Evolutionary conservation across 768 basidiomycete species (phyloP).

Genomic region (Calocybe cyanea): DNA sequence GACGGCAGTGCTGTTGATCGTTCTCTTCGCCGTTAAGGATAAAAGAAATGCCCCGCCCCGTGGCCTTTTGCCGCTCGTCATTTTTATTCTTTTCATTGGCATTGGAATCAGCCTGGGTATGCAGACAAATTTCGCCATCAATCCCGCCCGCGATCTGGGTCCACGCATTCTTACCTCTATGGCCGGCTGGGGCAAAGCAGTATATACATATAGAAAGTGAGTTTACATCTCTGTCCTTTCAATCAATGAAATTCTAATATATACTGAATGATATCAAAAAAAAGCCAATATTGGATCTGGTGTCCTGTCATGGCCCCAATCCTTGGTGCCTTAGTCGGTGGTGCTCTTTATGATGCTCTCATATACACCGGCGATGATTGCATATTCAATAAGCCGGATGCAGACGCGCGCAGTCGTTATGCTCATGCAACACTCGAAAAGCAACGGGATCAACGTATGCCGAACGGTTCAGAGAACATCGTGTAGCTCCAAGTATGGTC

Average conservation of each 20-base stretch:
- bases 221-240: conserved; percentile 16
- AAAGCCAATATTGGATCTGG: conserved; percentile 74
- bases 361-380: conserved; percentile 57
- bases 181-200: conserved; percentile 58
- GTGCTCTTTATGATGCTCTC: conserved; percentile 54
- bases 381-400: conserved; percentile 41
- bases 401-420: conserved; percentile 7
- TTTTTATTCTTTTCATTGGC: conserved; percentile 56
- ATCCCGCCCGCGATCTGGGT: conserved; percentile 45
- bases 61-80: conserved; percentile 49
- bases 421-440: conserved; percentile 7
- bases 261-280: no score
- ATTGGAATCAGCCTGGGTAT: conserved; percentile 54
- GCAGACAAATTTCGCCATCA: conserved; percentile 49
- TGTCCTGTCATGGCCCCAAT: conserved; percentile 56
- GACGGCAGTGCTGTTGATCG: conserved; percentile 51
- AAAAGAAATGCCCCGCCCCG: conserved; percentile 47
- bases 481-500: conserved; percentile 1
- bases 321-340: conserved; percentile 50
- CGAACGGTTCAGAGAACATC: conserved; percentile 12
- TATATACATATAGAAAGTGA: conserved; percentile 36
- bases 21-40: conserved; percentile 51
- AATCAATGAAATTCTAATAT: no score
- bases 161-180: conserved; percentile 64
- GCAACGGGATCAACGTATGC: conserved; percentile 9